phyloP scores from a whole-genome alignment of 2,329 filamentous ascomycete genomes.

The Stenocarpella maydis region DNA sequence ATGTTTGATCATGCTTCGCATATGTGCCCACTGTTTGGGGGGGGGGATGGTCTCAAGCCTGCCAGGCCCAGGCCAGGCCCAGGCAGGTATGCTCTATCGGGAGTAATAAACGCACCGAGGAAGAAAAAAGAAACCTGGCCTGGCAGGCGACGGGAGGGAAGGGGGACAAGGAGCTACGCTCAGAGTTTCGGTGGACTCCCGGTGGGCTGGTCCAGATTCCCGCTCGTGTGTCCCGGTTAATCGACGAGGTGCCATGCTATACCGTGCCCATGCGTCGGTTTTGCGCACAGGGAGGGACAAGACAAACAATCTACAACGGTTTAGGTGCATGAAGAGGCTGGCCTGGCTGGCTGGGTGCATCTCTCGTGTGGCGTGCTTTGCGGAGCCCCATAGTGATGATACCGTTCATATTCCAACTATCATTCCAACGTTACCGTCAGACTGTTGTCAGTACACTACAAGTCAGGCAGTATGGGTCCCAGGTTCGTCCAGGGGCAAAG shows the following conservation, averaged over 20 bases:
- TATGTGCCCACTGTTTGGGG: conserved; percentile 19
- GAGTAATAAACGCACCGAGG: too few species aligned
- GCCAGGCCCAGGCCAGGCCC: background rate
- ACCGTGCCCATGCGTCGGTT: too few species aligned
- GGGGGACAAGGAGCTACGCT: background rate
- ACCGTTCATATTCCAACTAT: background rate
- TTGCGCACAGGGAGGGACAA: background rate
- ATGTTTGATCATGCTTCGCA: conserved; percentile 6
- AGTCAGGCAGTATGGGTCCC: background rate
- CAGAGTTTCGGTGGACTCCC: conserved; percentile 1
- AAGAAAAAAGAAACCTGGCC: too few species aligned
- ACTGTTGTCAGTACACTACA: background rate
- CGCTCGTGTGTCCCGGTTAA: background rate
- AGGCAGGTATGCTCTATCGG: too few species aligned
- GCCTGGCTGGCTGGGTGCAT: background rate
- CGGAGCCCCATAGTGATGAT: background rate
- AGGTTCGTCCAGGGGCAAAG: background rate
- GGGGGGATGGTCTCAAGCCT: background rate
- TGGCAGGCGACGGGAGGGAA: background rate
- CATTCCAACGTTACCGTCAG: background rate
- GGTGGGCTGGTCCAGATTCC: conserved; percentile 19
- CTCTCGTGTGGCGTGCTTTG: conserved; percentile 4
- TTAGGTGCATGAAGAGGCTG: background rate
- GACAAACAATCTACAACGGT: background rate
- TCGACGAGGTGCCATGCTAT: background rate